These are phyloP conservation scores for Cylindrotheca fusiformis DNA, from an alignment of 108 stramenopile species.

Conservation along the genomic window DNA sequence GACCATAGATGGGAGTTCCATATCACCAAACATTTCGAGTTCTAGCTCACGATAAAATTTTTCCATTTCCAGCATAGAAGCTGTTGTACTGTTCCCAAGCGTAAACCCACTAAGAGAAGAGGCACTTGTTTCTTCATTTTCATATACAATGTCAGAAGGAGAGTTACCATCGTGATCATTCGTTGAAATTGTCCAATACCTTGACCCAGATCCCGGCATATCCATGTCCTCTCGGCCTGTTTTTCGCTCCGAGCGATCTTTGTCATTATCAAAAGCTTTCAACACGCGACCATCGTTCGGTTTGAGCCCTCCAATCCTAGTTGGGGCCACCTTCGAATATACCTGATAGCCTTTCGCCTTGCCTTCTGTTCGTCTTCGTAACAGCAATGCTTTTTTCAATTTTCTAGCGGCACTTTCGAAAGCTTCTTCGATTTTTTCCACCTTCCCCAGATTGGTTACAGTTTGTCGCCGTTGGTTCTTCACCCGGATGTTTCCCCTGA, in stretches of 20 bases:
- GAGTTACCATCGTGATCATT: neutral
- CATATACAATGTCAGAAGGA: neutral
- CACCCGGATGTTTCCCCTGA: slow-evolving; percentile 49
- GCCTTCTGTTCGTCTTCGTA: slow-evolving; percentile 23
- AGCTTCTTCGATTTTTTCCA: slow-evolving; percentile 48
- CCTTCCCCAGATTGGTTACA: slow-evolving; percentile 55
- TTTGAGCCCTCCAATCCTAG: too few relatives aligned
- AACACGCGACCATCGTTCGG: too few relatives aligned
- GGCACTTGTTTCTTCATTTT: neutral
- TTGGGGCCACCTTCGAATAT: slow-evolving; percentile 23
- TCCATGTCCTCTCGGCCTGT: too few relatives aligned
- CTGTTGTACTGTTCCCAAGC: slow-evolving; percentile 29
- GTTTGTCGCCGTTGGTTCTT: slow-evolving; percentile 71
- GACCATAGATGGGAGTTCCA: slow-evolving; percentile 32
- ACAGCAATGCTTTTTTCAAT: slow-evolving; percentile 35
- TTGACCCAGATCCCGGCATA: too few relatives aligned
- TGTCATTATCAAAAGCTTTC: neutral
- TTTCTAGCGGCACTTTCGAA: slow-evolving; percentile 42
- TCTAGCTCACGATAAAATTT: slow-evolving; percentile 34
- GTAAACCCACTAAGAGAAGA: slow-evolving; percentile 13
- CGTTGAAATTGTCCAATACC: too few relatives aligned
- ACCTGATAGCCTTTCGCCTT: slow-evolving; percentile 24
- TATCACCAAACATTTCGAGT: slow-evolving; percentile 42
- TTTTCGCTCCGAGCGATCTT: neutral
- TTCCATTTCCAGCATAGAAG: slow-evolving; percentile 33